Base-by-base conservation (phyloP, 768 basidiomycete species). In the Dioszegia crocea region DNA sequence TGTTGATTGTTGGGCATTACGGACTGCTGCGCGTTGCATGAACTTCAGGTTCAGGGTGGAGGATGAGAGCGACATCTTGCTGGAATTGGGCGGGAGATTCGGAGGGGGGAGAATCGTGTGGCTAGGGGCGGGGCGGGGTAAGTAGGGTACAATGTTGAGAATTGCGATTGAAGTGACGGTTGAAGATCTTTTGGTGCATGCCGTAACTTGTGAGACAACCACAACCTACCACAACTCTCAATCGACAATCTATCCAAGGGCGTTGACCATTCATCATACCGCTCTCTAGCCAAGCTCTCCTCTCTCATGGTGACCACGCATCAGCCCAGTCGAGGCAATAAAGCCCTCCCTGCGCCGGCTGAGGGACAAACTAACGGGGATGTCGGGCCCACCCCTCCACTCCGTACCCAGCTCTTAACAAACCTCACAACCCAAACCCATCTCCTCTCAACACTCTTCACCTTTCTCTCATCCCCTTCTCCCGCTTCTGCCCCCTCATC, bases 41-140 rank as follows among this genome's bases (percentile, higher is more conserved):
- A 74, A 74, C 43, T 74, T 74, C 9, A 74, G 64, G 39, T 70
- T 70, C 14, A 68, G 62, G 10, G 72, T 74, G 3, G 60, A 64
- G 26, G 65, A 58, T 3, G 69, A 71, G 39, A 73, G 57, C 30
- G 66, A 64, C 65, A 73, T 72, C 21, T 23, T 62, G 62, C 12
- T 14, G 17, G 56, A 26, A 41, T n/a, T 26, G 12, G 27, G 9
- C 5, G 46, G 9, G 21, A 4, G 6, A 45, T 11, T 45, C 11
- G 24, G 44, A 21, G 9, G 24, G 11, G 38, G 11, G n/a, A n/a
- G n/a, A n/a, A n/a, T n/a, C n/a, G n/a, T n/a, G n/a, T n/a, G n/a
- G 33, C 33, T 14, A 33, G 29, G 46, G 33, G 6, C 6, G 33
- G 33, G 33, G 33, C 33, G 33, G 33, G 14, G 33, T n/a, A n/a